Percentiles rank a stretch among this genome's conserved stretches.
Conservation (phyloP, 495 filamentous ascomycete species). For the Tuber aestivum region DNA sequence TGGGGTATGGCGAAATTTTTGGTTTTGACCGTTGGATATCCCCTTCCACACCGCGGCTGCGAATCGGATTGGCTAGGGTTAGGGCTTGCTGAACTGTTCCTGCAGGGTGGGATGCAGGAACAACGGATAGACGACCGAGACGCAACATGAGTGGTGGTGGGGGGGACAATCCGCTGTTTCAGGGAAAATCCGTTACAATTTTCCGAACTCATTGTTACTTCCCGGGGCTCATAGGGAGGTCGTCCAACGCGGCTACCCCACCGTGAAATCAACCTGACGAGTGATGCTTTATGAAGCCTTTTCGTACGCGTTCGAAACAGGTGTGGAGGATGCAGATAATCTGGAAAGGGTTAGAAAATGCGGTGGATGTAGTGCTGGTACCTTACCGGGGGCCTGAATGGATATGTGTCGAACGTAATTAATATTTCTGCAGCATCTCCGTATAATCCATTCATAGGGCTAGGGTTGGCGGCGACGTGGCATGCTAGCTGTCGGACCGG, state of each 20-base stretch:
- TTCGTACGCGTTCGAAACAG: background rate
- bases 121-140: background rate
- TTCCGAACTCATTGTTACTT: background rate
- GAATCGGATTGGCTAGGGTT: background rate
- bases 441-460: background rate
- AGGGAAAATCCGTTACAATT: background rate
- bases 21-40: background rate
- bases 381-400: background rate
- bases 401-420: background rate
- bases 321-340: background rate
- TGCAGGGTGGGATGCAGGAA: background rate
- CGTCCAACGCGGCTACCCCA: background rate
- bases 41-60: background rate
- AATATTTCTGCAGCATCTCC: background rate
- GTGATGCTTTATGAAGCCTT: background rate
- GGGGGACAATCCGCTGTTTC: background rate
- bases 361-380: background rate
- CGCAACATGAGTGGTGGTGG: background rate
- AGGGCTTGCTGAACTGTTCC: constrained; percentile 6
- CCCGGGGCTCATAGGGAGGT: background rate
- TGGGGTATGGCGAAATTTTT: background rate
- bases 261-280: background rate
- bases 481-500: background rate
- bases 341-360: background rate
- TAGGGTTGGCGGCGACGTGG: background rate